Evolutionary conservation across 2,329 filamentous ascomycete species (phyloP), one percentile per base, ranked within the genome.

Genomic region (Pseudogymnoascus sp.): DNA sequence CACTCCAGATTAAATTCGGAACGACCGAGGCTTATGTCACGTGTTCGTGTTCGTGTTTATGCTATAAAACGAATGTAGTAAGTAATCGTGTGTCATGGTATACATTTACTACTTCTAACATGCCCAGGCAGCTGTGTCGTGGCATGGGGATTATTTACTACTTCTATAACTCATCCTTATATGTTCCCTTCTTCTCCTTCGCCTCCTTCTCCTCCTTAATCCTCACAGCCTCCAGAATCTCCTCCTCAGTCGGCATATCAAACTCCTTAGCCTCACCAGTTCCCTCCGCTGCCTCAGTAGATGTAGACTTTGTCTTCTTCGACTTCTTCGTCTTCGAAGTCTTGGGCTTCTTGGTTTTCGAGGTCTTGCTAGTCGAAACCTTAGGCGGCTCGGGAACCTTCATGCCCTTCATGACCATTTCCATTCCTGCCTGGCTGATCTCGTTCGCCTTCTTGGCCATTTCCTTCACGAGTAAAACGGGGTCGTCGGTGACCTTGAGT

Each of bases 381-480:
- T 82, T 63, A 3, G 38, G 52, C 18, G 6, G 33, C 33, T 58
- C 55, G 61, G 81, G 81, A 69, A 81, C 80, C 68, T 79, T 81
- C 69, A 88, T 83, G 62, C 84, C 84, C 78, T 86, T 88, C 79
- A 88, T 84, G 62, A 91, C 82, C 59, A 93, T 80, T 23, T 91
- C 85, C 73, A 88, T 82, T 68, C 85, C 84, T 4, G 81, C 83
- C 72, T 89, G 86, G 72, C 88, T 85, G 5, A 97, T 81, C 72
- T 89, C 84, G 69, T 87, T 84, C 14, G 86, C 82, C 75, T 88
- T 88, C 23, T 79, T 80, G 63, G 85, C 78, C 31, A 96, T 75
- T 28, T 96, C 93, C 71, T 88, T 87, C 67, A 86, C 78, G 0
- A 88, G 81, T 7, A 96, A 80, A 5, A 87, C 87, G 0, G 91